Evolutionary conservation across 2,329 filamentous ascomycete species (phyloP).

Genomic region (Ceratocystis diversiconidia): DNA sequence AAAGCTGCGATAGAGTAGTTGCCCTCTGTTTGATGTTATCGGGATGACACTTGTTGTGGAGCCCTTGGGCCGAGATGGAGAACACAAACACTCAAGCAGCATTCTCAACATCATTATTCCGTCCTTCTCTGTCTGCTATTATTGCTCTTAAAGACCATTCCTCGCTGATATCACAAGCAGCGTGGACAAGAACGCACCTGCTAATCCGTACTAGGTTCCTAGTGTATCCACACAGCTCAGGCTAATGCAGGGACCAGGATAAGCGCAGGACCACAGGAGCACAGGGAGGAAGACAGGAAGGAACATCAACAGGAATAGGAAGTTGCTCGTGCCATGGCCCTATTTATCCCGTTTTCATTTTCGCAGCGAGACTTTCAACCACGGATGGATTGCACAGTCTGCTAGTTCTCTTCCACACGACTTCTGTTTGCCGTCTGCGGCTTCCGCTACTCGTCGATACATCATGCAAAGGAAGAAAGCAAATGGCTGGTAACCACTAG

Average conservation of each 20-base stretch:
- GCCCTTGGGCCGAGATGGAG: background rate
- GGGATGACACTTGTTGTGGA: no score
- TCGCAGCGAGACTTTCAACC: background rate
- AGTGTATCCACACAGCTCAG: background rate
- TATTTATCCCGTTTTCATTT: background rate
- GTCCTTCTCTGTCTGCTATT: background rate
- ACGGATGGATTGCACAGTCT: background rate
- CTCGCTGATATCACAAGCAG: background rate
- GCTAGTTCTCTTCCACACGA: background rate
- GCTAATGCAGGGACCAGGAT: constrained; percentile 7
- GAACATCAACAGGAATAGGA: background rate
- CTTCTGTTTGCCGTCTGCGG: background rate
- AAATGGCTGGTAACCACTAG: background rate
- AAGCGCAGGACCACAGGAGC: background rate
- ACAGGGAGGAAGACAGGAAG: background rate
- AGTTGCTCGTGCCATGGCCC: background rate
- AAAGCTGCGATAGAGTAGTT: background rate
- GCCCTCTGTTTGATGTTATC: background rate
- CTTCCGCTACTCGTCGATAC: background rate
- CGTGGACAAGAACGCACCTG: background rate
- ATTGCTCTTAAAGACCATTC: background rate
- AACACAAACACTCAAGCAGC: no score
- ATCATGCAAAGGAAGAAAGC: background rate
- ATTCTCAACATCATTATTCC: background rate
- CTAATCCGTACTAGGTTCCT: background rate